Evolutionary conservation across 345 rosid species (phyloP).

Genomic region (Camelina hispida): DNA sequence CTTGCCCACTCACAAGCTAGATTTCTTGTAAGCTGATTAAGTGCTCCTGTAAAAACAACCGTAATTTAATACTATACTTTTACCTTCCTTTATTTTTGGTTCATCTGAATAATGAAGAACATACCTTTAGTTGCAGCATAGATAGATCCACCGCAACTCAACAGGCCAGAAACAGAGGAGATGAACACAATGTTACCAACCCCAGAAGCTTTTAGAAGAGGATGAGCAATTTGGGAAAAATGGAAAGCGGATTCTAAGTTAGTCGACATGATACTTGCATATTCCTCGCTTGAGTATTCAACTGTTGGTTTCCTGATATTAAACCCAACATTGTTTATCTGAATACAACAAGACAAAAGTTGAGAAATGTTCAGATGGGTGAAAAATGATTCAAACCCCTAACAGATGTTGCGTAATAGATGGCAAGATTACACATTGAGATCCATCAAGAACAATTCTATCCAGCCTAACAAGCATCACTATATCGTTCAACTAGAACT

Average conservation of each 20-base stretch:
- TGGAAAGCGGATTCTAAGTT: slow-evolving; percentile 84
- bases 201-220: slow-evolving; percentile 84
- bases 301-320: slow-evolving; percentile 79
- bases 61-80: background rate
- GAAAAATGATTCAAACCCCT: background rate
- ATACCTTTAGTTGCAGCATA: slow-evolving; percentile 79
- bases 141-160: slow-evolving; percentile 59
- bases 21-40: slow-evolving; percentile 78
- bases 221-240: slow-evolving; percentile 82
- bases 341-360: slow-evolving; percentile 17
- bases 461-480: background rate
- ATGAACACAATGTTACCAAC: slow-evolving; percentile 78
- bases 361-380: background rate
- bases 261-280: slow-evolving; percentile 59
- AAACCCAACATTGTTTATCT: slow-evolving; percentile 91
- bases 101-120: background rate
- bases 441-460: background rate
- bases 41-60: slow-evolving; percentile 55
- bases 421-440: background rate
- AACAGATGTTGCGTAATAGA: background rate
- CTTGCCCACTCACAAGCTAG: slow-evolving; percentile 95
- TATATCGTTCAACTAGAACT: too few species aligned
- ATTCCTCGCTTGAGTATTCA: slow-evolving; percentile 72
- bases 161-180: slow-evolving; percentile 75
- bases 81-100: background rate